Evolutionary conservation across 2,329 filamentous ascomycete genomes (phyloP).

Genomic region (Hypoxylon sp.): DNA sequence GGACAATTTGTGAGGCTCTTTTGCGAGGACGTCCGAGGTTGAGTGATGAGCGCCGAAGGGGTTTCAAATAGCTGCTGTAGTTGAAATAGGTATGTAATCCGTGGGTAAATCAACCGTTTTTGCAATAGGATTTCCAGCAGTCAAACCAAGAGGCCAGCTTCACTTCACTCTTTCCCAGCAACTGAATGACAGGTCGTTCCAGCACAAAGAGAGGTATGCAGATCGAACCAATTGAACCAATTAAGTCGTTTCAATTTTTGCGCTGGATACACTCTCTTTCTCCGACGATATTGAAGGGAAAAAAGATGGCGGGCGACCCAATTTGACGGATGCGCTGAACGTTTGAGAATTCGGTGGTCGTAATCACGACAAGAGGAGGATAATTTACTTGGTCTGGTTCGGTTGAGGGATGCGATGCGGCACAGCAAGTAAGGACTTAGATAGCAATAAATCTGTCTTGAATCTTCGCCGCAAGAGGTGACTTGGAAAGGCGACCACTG

Average conservation of each 20-base stretch:
- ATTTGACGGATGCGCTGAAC: constrained; percentile 30
- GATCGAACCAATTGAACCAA: constrained; percentile 35
- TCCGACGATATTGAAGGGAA: constrained; percentile 33
- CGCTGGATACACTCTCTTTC: constrained; percentile 35
- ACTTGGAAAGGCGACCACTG: constrained; percentile 20
- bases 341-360: constrained; percentile 23
- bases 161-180: constrained; percentile 32
- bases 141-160: constrained; percentile 34
- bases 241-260: constrained; percentile 32
- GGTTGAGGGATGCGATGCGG: constrained; percentile 32
- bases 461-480: constrained; percentile 32
- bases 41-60: constrained; percentile 5
- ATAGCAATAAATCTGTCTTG: constrained; percentile 23
- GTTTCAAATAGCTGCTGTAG: constrained; percentile 22
- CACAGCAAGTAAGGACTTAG: constrained; percentile 23
- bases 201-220: constrained; percentile 37
- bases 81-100: constrained; percentile 14
- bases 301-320: constrained; percentile 21
- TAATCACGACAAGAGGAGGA: constrained; percentile 15
- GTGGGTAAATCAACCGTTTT: constrained; percentile 13
- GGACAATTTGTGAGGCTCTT: constrained; percentile 32
- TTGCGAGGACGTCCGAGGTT: constrained; percentile 15
- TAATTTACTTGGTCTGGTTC: constrained; percentile 23
- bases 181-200: constrained; percentile 27
- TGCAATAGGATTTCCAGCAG: constrained; percentile 3